phyloP scores from a whole-genome alignment of 176 grass and related monocot genomes.

The Musa troglodytarum region DNA sequence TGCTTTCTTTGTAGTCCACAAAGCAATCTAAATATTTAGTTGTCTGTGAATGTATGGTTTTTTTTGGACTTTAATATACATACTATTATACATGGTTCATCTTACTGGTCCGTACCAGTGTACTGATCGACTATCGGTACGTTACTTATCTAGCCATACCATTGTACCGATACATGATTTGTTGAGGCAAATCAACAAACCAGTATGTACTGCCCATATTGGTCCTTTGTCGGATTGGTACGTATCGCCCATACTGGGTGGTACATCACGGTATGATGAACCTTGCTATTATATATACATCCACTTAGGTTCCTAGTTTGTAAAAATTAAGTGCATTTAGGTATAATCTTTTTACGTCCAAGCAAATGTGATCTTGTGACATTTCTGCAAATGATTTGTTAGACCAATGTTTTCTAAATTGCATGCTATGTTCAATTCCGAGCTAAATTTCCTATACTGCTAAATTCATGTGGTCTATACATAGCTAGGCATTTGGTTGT shows the following conservation, averaged over 20 bases:
- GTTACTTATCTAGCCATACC: no score
- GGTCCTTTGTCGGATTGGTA: no score
- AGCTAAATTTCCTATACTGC: background rate
- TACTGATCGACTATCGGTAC: no score
- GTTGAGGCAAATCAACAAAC: no score
- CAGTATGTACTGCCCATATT: no score
- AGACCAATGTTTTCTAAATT: background rate
- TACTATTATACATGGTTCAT: no score
- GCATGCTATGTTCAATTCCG: background rate
- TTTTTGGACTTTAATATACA: background rate
- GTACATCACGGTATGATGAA: background rate
- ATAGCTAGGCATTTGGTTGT: background rate
- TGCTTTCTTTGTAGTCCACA: background rate
- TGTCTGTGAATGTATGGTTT: background rate
- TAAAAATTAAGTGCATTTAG: background rate
- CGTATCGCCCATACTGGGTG: no score
- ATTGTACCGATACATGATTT: no score
- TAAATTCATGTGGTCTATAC: background rate
- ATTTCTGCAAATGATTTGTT: background rate
- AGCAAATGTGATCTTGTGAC: background rate
- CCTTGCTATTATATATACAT: background rate
- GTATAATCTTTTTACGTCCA: background rate
- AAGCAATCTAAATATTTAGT: background rate
- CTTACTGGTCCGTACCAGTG: no score
- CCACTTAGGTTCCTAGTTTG: background rate